Percentiles rank a stretch among this genome's conserved stretches.
These are phyloP conservation scores for Glycyrrhiza uralensis DNA, from an alignment of 306 rosid genomes.

Conservation along the genomic window DNA sequence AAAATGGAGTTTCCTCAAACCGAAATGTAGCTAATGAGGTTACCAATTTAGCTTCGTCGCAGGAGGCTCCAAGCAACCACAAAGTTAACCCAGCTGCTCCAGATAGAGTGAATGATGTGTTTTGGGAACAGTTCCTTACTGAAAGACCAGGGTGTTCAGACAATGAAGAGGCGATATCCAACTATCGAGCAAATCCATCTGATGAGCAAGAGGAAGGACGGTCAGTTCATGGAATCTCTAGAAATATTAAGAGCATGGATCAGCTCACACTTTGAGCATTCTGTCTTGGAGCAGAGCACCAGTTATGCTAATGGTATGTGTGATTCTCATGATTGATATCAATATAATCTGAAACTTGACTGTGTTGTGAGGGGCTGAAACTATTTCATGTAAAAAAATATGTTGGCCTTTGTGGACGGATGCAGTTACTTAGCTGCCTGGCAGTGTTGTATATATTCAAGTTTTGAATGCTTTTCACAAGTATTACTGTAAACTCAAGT, in stretches of 20 bases:
- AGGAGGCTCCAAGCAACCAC: conserved; percentile 48
- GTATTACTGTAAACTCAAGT: not conserved
- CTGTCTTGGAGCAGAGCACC: conserved; percentile 11
- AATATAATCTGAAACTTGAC: not conserved
- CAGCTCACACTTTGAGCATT: conserved; percentile 57
- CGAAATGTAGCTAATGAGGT: conserved; percentile 36
- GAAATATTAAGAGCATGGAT: conserved; percentile 48
- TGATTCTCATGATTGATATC: not conserved
- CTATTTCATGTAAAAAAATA: not conserved
- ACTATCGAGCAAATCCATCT: conserved; percentile 47
- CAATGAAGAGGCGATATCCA: conserved; percentile 92
- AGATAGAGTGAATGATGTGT: conserved; percentile 75
- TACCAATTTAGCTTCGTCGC: conserved; percentile 32
- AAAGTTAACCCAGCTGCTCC: conserved; percentile 54
- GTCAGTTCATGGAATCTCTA: conserved; percentile 52
- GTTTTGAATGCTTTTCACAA: not conserved
- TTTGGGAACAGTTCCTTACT: conserved; percentile 97
- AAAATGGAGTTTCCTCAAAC: conserved; percentile 40
- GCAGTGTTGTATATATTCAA: conserved; percentile 11
- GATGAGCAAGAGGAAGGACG: conserved; percentile 71
- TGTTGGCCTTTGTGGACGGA: not conserved
- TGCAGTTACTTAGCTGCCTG: conserved; percentile 9
- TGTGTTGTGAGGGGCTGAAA: not conserved
- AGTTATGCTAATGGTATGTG: not conserved
- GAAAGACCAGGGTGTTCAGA: conserved; percentile 94